Percentiles rank a stretch among this genome's conserved stretches.
phyloP scores from a whole-genome alignment of 768 basidiomycete genomes.

The Suillus occidentalis region DNA sequence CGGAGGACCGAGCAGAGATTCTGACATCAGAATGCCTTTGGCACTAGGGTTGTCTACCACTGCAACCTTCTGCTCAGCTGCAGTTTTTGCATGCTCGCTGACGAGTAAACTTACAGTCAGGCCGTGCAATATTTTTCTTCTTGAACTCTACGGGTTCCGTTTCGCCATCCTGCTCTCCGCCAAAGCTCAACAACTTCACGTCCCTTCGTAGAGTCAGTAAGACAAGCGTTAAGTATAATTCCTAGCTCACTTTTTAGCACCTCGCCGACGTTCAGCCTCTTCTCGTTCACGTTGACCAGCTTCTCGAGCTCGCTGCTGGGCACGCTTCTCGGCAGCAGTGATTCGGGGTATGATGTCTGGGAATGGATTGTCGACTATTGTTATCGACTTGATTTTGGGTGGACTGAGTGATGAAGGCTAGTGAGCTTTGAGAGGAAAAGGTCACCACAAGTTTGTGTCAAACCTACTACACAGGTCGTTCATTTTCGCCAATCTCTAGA shows the following conservation, averaged over 20 bases:
- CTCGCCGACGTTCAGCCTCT: constrained; percentile 65
- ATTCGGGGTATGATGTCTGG: constrained; percentile 95
- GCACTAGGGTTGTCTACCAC: constrained; percentile 23
- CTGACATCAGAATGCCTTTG: constrained; percentile 12
- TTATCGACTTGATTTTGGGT: constrained; percentile 84
- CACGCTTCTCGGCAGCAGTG: constrained; percentile 87
- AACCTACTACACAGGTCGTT: constrained; percentile 78
- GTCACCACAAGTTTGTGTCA: neutral
- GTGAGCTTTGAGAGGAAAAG: constrained; percentile 8
- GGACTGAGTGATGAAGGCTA: constrained; percentile 50
- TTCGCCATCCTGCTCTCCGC: constrained; percentile 63
- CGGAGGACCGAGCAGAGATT: constrained; percentile 8
- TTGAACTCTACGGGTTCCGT: constrained; percentile 54
- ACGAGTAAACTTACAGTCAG: constrained; percentile 64
- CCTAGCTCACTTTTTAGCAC: constrained; percentile 80
- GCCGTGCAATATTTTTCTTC: constrained; percentile 82
- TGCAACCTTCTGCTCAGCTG: constrained; percentile 10
- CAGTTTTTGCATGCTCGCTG: neutral
- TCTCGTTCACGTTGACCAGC: constrained; percentile 77
- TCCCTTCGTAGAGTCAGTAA: constrained; percentile 52
- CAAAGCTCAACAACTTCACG: constrained; percentile 87
- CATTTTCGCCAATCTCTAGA: constrained; percentile 70
- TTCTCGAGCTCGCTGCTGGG: constrained; percentile 80
- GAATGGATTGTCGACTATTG: constrained; percentile 92
- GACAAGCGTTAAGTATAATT: constrained; percentile 3